These are phyloP conservation scores for Boechera retrofracta DNA, from an alignment of 345 rosid genomes.

Conservation along the genomic window DNA sequence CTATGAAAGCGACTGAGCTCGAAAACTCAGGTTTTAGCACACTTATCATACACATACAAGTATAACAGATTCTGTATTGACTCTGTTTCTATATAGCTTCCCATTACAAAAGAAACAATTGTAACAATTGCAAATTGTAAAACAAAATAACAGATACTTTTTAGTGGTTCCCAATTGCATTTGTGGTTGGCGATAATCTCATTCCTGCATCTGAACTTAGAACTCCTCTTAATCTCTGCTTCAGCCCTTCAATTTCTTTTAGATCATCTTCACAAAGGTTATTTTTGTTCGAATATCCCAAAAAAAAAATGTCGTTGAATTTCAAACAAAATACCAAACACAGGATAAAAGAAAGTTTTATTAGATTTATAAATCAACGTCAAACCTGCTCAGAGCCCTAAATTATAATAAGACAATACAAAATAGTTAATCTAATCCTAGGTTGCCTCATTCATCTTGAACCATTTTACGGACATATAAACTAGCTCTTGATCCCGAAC, in stretches of 20 bases:
- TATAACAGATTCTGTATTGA: neutral
- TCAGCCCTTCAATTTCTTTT: too few species aligned
- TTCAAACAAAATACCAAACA: neutral
- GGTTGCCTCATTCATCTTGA: conserved; percentile 23
- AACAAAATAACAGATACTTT: neutral
- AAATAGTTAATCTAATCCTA: neutral
- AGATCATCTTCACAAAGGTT: too few species aligned
- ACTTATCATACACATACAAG: neutral
- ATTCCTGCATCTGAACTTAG: neutral
- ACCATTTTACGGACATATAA: conserved; percentile 62
- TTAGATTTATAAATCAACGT: neutral
- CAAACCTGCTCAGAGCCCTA: neutral
- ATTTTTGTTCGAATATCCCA: neutral
- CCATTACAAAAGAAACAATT: neutral
- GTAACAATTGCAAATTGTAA: conserved; percentile 1
- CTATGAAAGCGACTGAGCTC: conserved; percentile 62
- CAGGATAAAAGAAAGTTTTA: neutral
- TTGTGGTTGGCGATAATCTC: neutral
- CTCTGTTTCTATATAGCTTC: conserved; percentile 11
- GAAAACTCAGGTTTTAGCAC: neutral
- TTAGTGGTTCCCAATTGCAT: neutral
- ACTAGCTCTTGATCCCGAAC: conserved; percentile 45
- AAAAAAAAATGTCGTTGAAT: neutral
- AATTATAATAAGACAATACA: neutral
- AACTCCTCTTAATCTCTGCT: neutral